Evolutionary conservation across 768 basidiomycete genomes (phyloP).

Genomic region (Hypholoma sublateritium): DNA sequence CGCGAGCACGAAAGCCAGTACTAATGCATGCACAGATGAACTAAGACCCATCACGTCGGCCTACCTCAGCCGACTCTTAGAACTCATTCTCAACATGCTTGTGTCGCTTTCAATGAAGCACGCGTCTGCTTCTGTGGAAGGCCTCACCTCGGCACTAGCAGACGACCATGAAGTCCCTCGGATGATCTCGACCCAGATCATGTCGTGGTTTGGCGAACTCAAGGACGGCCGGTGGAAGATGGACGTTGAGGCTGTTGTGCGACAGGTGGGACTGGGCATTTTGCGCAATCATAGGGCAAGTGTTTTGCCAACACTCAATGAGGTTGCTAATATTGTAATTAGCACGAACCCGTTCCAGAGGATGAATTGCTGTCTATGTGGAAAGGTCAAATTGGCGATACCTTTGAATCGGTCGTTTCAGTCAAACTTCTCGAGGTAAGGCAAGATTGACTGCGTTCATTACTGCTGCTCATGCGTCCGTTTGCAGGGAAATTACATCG

Average conservation of each 20-base stretch:
- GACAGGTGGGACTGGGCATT: conserved; percentile 76
- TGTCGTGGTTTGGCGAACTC: conserved; percentile 80
- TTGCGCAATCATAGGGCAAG: conserved; percentile 60
- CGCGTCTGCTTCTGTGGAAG: conserved; percentile 53
- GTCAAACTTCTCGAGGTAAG: conserved; percentile 70
- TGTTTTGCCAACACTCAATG: neutral
- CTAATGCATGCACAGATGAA: conserved; percentile 41
- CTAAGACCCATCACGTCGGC: conserved; percentile 71
- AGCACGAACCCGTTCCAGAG: conserved; percentile 63
- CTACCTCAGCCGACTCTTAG: conserved; percentile 71
- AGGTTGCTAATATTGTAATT: neutral
- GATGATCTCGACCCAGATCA: conserved; percentile 62
- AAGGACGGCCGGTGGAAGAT: conserved; percentile 61
- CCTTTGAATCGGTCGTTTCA: conserved; percentile 63
- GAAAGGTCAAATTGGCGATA: conserved; percentile 76
- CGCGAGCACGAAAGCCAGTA: neutral
- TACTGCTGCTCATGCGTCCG: neutral
- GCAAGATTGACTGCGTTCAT: conserved; percentile 14
- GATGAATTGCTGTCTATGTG: conserved; percentile 63
- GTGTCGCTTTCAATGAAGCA: conserved; percentile 59
- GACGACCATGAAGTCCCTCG: conserved; percentile 73
- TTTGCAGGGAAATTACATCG: conserved; percentile 74
- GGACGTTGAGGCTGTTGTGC: conserved; percentile 60
- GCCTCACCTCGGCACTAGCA: conserved; percentile 59
- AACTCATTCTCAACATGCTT: conserved; percentile 72